Base-by-base conservation (phyloP, 495 filamentous ascomycete species). In the Aspergillus conjunctus region DNA sequence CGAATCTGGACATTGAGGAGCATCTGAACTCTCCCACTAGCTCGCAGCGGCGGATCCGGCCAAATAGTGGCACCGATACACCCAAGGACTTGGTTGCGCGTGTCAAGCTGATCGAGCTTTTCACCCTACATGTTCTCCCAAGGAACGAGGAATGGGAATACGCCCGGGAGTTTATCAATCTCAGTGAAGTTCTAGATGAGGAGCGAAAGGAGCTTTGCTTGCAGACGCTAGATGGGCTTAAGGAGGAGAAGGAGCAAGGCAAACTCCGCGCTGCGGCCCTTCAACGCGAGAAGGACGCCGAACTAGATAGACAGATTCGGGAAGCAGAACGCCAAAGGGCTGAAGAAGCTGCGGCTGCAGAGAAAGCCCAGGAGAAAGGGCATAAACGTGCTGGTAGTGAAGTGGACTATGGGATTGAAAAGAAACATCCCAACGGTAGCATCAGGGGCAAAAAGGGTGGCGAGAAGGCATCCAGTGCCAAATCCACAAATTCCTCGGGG, bases 141-240 rank as follows among this genome's bases (percentile, higher is more conserved):
- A 83, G 89, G 41, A 97, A 96, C 65, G 85, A 87, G 34, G 91
- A 98, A 76, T 98, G 95, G 94, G 89, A 93, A 45, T 97, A 97
- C 68, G 91, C 94, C 0, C 81, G 83, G 26, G 89, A 94, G 64
- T 98, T 98, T 76, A 93, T 98, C 58, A 86, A 79, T 58, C 79
- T 91, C 60, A 91, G 84, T 67, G 84, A 92, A 39, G 83, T 94
- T 21, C 84, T 98, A 1, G 94, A 97, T 70, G 93, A 98, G 57
- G 94, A 98, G 70, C 84, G 90, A 34, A 87, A 90, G 70, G 94
- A 97, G 51, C 86, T 87, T 1, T 95, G 95, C 71, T 68, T 93
- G 3, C 88, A 91, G 64, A 90, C 83, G 22, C 69, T 87, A 22
- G 80, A 86, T 34, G 71, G 70, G 2, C 67, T 88, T 34, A 81